phyloP scores from a whole-genome alignment of 305 asterid species.

The Solanum hybrid region DNA sequence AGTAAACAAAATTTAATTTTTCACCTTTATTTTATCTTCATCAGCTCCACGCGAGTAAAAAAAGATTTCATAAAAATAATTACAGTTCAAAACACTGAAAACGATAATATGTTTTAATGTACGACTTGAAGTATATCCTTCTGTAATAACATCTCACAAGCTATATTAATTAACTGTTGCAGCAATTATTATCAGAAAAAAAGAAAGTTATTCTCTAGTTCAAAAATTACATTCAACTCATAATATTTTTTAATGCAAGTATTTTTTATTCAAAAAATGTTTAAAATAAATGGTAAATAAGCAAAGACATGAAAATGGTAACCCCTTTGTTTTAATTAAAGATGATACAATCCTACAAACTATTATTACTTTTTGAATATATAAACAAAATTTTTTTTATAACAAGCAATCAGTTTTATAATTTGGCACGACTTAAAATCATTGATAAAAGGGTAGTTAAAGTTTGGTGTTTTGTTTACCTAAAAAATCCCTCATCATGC shows the following conservation, averaged over 20 bases:
- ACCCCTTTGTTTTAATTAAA: not conserved
- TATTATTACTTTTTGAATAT: not conserved
- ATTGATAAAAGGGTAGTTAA: slow-evolving; percentile 17
- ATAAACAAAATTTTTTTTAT: not conserved
- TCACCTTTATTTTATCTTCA: not conserved
- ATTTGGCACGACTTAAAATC: slow-evolving; percentile 3
- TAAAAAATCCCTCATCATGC: slow-evolving; percentile 8
- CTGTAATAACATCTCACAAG: too few relatives aligned
- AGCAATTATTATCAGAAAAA: too few relatives aligned
- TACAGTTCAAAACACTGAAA: too few relatives aligned
- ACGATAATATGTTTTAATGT: not conserved
- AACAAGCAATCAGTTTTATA: not conserved
- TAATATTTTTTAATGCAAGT: not conserved
- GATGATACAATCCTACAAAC: not conserved
- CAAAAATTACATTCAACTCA: not conserved
- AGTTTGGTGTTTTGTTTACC: slow-evolving; percentile 29
- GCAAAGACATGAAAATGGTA: not conserved
- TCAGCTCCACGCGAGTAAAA: not conserved
- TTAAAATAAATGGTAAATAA: not conserved
- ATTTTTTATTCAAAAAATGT: not conserved
- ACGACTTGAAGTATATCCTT: too few relatives aligned
- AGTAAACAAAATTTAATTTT: not conserved
- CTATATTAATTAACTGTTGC: too few relatives aligned
- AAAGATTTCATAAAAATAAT: not conserved
- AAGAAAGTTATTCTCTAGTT: not conserved